Conservation (phyloP, 768 basidiomycete genomes). For the Boletus sensibilis region DNA sequence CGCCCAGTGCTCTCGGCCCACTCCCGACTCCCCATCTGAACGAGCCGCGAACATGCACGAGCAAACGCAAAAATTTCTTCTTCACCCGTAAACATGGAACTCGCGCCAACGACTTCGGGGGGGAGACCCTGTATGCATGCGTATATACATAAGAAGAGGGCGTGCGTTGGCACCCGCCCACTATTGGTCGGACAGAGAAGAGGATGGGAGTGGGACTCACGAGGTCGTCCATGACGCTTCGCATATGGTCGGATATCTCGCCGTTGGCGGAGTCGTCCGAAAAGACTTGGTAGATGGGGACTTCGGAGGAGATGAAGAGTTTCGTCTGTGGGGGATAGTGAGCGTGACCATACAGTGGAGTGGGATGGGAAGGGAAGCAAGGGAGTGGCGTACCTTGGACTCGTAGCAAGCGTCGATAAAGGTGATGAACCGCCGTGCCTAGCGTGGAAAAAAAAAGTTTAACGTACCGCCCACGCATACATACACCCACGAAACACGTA, state of each 20-base stretch:
- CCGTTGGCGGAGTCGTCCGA: constrained; percentile 58
- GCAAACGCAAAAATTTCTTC: constrained; percentile 98
- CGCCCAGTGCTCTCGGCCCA: constrained; percentile 59
- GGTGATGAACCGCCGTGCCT: constrained; percentile 95
- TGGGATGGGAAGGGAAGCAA: not conserved
- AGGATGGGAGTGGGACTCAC: constrained; percentile 39
- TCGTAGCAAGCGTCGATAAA: constrained; percentile 98
- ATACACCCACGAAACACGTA: constrained; percentile 28
- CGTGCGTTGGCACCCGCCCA: not conserved
- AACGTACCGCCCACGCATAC: not conserved
- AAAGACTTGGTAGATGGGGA: constrained; percentile 88
- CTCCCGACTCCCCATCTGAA: constrained; percentile 88
- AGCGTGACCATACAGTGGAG: not conserved
- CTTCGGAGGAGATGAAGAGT: constrained; percentile 89
- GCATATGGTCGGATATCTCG: constrained; percentile 78
- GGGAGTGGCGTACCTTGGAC: constrained; percentile 58
- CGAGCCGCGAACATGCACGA: constrained; percentile 82
- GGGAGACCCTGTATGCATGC: constrained; percentile 62
- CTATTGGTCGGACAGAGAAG: not conserved
- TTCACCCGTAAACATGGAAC: constrained; percentile 92
- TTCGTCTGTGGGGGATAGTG: constrained; percentile 75
- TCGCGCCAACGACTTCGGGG: constrained; percentile 70
- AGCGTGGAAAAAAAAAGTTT: not conserved
- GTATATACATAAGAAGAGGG: not conserved
- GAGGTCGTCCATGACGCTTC: constrained; percentile 94